phyloP scores from a whole-genome alignment of 257 asterid species.

The Scutellaria minor region DNA sequence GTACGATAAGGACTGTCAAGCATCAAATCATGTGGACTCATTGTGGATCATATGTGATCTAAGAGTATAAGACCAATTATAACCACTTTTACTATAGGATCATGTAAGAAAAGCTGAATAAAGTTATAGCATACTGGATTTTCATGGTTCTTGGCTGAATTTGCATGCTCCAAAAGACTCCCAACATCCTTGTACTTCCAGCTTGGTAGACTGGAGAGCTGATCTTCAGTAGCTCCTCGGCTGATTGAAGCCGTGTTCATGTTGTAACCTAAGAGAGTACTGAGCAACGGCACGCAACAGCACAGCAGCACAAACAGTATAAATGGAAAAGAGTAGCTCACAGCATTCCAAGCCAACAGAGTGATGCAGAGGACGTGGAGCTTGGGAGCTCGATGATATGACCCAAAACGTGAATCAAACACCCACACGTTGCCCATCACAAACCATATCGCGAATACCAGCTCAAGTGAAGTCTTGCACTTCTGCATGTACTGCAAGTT shows the following conservation, averaged over 20 bases:
- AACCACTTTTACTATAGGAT: not conserved
- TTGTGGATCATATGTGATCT: constrained; percentile 7
- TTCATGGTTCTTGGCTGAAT: constrained; percentile 45
- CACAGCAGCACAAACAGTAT: constrained; percentile 77
- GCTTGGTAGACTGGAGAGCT: constrained; percentile 60
- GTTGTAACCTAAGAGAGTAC: constrained; percentile 82
- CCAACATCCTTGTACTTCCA: constrained; percentile 64
- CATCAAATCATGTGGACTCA: constrained; percentile 15
- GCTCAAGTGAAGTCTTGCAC: constrained; percentile 66
- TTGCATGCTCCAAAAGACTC: constrained; percentile 40
- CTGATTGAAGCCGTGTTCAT: constrained; percentile 75
- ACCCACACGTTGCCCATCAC: constrained; percentile 98
- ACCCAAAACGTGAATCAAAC: constrained; percentile 79
- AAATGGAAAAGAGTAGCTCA: constrained; percentile 92
- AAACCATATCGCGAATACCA: constrained; percentile 92
- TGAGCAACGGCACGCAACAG: constrained; percentile 79
- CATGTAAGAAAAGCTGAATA: constrained; percentile 10
- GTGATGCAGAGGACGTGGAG: constrained; percentile 85
- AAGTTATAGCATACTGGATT: constrained; percentile 50
- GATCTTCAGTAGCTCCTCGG: constrained; percentile 85
- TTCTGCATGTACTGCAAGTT: constrained; percentile 54
- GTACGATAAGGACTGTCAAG: not conserved
- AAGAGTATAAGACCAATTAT: not conserved
- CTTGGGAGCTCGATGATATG: constrained; percentile 69
- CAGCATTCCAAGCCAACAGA: constrained; percentile 82